A percentile compares a stretch with the other conserved stretches of the same genome.
Evolutionary conservation across 1,139 yeast species (phyloP).

Genomic region (Pichia sp.): DNA sequence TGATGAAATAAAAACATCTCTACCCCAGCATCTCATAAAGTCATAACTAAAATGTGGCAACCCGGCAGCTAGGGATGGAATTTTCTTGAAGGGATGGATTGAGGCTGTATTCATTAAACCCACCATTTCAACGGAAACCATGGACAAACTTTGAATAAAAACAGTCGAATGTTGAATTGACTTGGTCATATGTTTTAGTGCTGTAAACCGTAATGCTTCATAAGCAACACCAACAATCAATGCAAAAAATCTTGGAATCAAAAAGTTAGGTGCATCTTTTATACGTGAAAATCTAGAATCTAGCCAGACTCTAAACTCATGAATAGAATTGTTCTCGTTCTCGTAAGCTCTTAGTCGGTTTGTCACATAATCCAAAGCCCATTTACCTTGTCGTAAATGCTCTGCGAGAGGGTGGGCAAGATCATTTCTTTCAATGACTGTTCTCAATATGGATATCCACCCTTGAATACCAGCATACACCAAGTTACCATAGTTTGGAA

Average conservation of each 20-base stretch:
- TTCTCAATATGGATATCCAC: constrained; percentile 69
- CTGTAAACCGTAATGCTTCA: constrained; percentile 70
- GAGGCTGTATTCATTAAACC: constrained; percentile 75
- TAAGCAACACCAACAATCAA: constrained; percentile 75
- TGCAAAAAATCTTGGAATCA: constrained; percentile 85
- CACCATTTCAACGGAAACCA: constrained; percentile 85
- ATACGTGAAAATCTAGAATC: constrained; percentile 60
- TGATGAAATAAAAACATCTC: constrained; percentile 86
- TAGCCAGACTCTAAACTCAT: constrained; percentile 66
- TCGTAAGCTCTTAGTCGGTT: constrained; percentile 58
- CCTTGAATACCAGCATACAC: constrained; percentile 93
- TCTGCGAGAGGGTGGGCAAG: constrained; percentile 79
- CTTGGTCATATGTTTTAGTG: constrained; percentile 52
- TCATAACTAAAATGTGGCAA: constrained; percentile 88
- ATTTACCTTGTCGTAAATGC: constrained; percentile 74
- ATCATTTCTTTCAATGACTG: constrained; percentile 64
- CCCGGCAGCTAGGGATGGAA: constrained; percentile 93
- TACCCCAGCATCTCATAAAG: constrained; percentile 97
- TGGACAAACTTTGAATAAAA: constrained; percentile 73
- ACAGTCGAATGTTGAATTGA: constrained; percentile 58
- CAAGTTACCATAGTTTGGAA: constrained; percentile 72
- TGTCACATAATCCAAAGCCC: constrained; percentile 83
- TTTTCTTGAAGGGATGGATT: constrained; percentile 55
- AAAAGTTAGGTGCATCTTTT: constrained; percentile 65
- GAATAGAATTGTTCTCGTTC: constrained; percentile 15